Evolutionary conservation across 2,329 filamentous ascomycete species (phyloP).

Genomic region (Exserohilum turcica): DNA sequence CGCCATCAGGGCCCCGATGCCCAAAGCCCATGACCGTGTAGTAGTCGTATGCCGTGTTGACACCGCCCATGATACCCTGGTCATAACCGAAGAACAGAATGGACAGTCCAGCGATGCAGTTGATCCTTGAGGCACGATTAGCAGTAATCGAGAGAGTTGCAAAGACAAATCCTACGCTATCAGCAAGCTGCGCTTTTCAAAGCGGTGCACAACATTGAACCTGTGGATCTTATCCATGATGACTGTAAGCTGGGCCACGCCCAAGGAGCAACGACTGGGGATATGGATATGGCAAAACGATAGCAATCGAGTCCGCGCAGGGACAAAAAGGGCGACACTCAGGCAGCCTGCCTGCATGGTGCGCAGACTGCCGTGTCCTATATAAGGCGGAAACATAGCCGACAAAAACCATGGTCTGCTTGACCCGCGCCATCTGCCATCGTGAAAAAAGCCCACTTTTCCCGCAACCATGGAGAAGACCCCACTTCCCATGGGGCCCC

Average conservation of each 20-base stretch:
- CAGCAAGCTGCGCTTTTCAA: constrained; percentile 36
- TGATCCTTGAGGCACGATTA: constrained; percentile 21
- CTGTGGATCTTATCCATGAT: constrained; percentile 35
- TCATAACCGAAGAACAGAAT: constrained; percentile 45
- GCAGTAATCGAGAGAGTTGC: not conserved
- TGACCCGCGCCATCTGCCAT: not conserved
- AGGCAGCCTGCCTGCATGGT: not conserved
- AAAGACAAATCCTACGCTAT: constrained; percentile 19
- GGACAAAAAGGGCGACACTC: not conserved
- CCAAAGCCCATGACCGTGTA: constrained; percentile 40
- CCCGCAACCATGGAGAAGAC: not conserved
- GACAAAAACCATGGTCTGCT: not conserved
- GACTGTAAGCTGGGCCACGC: not conserved
- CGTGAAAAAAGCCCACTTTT: constrained; percentile 1
- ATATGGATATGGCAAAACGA: not conserved
- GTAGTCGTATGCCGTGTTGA: constrained; percentile 42
- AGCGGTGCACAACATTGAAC: constrained; percentile 30
- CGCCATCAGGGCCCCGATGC: constrained; percentile 31
- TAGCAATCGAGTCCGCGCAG: not conserved
- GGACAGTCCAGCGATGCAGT: constrained; percentile 38
- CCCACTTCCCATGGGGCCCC: constrained; percentile 5
- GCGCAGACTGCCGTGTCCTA: not conserved
- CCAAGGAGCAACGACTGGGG: not conserved
- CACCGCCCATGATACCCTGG: constrained; percentile 43
- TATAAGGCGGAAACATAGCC: constrained; percentile 2